Evolutionary conservation across 768 basidiomycete genomes (phyloP).

Genomic region (Omphalotus guepiniiformis): DNA sequence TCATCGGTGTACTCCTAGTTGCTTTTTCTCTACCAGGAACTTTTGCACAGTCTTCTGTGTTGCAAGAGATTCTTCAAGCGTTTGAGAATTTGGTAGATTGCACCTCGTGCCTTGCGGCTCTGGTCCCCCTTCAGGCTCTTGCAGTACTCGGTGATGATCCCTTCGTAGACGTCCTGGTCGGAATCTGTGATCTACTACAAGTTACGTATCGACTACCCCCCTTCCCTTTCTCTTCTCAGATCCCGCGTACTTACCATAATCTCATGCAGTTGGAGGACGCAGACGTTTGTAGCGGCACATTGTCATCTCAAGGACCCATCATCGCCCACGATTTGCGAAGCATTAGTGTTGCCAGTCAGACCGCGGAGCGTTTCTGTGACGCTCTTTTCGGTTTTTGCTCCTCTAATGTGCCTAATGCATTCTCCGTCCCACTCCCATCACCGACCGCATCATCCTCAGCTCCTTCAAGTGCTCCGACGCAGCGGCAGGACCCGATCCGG

Average conservation of each 20-base stretch:
- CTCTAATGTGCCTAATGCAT: constrained; percentile 20
- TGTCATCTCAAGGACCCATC: constrained; percentile 32
- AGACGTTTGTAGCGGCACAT: constrained; percentile 34
- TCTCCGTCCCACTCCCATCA: constrained; percentile 25
- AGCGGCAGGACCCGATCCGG: constrained; percentile 22
- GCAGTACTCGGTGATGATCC: constrained; percentile 27
- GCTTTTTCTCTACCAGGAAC: no score
- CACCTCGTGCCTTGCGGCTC: constrained; percentile 24
- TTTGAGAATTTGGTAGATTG: constrained; percentile 24
- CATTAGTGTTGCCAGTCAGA: constrained; percentile 27
- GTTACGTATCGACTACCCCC: constrained; percentile 10
- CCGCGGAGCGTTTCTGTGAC: constrained; percentile 32
- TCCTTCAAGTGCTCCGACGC: constrained; percentile 14
- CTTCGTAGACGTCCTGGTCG: constrained; percentile 22
- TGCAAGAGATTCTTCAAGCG: constrained; percentile 18
- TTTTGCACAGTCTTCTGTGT: no score
- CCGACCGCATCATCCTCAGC: constrained; percentile 12
- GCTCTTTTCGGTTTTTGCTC: constrained; percentile 35
- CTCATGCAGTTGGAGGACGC: constrained; percentile 26
- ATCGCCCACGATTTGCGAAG: constrained; percentile 33
- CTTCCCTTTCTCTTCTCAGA: not conserved
- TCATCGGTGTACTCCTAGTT: no score
- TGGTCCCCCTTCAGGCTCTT: constrained; percentile 26
- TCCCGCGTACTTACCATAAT: not conserved
- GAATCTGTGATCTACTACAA: constrained; percentile 21